These are phyloP conservation scores for Chiua virens DNA, from an alignment of 768 basidiomycete genomes.

Conservation along the genomic window DNA sequence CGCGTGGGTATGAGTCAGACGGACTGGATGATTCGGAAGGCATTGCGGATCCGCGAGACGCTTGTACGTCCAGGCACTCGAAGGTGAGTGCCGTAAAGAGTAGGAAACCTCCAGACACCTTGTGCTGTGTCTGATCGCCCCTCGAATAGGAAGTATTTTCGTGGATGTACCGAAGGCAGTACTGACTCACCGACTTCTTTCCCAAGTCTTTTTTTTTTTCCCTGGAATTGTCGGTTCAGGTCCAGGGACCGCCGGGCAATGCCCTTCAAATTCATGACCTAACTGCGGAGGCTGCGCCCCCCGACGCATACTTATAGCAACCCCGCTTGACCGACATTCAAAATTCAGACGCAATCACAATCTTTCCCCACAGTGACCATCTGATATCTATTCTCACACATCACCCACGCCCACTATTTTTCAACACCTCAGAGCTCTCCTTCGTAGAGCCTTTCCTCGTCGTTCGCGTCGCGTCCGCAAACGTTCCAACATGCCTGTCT, in stretches of 20 bases:
- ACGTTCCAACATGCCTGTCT: constrained; percentile 18
- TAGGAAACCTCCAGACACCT: constrained; percentile 19
- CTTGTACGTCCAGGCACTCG: neutral
- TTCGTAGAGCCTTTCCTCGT: constrained; percentile 8
- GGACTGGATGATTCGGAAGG: neutral
- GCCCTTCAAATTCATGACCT: constrained; percentile 12
- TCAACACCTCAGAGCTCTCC: constrained; percentile 6
- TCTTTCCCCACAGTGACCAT: constrained; percentile 9
- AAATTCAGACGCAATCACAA: constrained; percentile 2
- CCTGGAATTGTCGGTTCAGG: neutral
- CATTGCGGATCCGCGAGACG: constrained; percentile 8
- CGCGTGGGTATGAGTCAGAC: neutral
- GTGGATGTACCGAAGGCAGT: constrained; percentile 15
- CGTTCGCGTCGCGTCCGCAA: constrained; percentile 7
- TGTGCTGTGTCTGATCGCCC: constrained; percentile 4
- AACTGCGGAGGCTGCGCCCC: constrained; percentile 25
- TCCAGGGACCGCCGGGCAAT: constrained; percentile 27
- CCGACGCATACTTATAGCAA: constrained; percentile 24
- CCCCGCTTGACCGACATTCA: neutral
- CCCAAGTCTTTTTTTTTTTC: constrained; percentile 12
- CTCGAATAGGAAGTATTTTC: constrained; percentile 21
- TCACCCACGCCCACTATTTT: constrained; percentile 11
- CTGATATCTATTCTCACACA: constrained; percentile 18
- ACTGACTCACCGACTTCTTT: constrained; percentile 10
- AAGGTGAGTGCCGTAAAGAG: constrained; percentile 3